A percentile compares a stretch with the other conserved stretches of the same genome.
phyloP scores from a whole-genome alignment of 2,329 filamentous ascomycete genomes.

The Ascochyta pisi region DNA sequence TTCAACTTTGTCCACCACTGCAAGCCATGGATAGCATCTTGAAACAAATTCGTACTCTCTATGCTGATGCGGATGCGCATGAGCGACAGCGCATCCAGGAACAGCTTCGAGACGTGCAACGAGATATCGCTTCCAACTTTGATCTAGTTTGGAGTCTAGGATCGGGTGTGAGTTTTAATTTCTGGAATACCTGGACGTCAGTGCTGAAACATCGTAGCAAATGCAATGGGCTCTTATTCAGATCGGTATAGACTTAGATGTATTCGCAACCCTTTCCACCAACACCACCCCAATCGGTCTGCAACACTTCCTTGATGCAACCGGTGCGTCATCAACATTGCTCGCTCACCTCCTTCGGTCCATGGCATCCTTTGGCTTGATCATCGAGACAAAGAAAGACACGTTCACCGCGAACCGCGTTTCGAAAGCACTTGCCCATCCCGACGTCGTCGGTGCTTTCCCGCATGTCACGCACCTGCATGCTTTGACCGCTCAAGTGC shows the following conservation, averaged over 20 bases:
- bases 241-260: conserved; percentile 28
- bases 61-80: conserved; percentile 25
- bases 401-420: conserved; percentile 38
- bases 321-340: conserved; percentile 34
- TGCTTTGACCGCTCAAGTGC: conserved; percentile 26
- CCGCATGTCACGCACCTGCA: conserved; percentile 33
- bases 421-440: conserved; percentile 37
- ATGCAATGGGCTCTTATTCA: conserved; percentile 33
- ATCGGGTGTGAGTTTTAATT: conserved; percentile 17
- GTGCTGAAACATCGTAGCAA: conserved; percentile 9
- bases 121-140: conserved; percentile 34
- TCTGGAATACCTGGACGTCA: background rate
- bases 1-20: background rate
- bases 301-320: conserved; percentile 28
- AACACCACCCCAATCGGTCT: conserved; percentile 18
- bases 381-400: conserved; percentile 38
- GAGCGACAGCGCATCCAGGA: conserved; percentile 31
- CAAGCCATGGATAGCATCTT: conserved; percentile 32
- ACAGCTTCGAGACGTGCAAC: conserved; percentile 35
- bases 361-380: conserved; percentile 40
- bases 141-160: conserved; percentile 29
- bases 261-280: conserved; percentile 27
- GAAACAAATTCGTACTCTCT: conserved; percentile 29
- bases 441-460: conserved; percentile 35
- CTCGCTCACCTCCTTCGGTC: conserved; percentile 44